phyloP scores from a whole-genome alignment of 2,329 filamentous ascomycete genomes.

The Metarhizium robertsii region DNA sequence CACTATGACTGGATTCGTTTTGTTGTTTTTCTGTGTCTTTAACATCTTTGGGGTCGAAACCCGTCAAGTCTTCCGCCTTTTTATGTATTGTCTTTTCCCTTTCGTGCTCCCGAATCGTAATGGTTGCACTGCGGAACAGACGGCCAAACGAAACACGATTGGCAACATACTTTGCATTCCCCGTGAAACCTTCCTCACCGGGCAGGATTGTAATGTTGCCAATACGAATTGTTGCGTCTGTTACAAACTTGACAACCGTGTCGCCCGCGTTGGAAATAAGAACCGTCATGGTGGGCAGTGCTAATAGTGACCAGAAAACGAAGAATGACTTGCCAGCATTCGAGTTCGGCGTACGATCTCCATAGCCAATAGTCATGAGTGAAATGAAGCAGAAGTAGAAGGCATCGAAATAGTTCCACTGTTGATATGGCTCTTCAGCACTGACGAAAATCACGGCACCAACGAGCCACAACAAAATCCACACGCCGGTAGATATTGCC shows the following conservation, averaged over 20 bases:
- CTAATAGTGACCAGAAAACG: conserved; percentile 84
- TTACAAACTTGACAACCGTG: conserved; percentile 61
- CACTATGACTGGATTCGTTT: not conserved
- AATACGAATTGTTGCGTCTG: conserved; percentile 44
- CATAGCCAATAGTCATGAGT: conserved; percentile 80
- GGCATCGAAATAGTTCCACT: conserved; percentile 67
- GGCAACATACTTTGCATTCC: conserved; percentile 34
- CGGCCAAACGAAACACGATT: conserved; percentile 32
- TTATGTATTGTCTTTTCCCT: not conserved
- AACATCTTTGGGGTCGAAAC: conserved; percentile 3
- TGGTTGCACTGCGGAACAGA: conserved; percentile 22
- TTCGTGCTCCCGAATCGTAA: conserved; percentile 3
- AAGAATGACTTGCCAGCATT: conserved; percentile 79
- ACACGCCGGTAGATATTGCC: conserved; percentile 55
- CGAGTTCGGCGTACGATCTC: conserved; percentile 66
- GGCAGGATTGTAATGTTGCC: conserved; percentile 54
- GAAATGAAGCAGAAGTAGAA: conserved; percentile 83
- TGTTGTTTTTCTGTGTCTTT: not conserved
- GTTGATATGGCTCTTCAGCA: conserved; percentile 42
- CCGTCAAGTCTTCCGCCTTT: not conserved
- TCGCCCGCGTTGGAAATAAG: conserved; percentile 77
- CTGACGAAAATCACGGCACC: conserved; percentile 66
- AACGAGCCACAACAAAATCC: conserved; percentile 68
- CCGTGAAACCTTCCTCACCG: conserved; percentile 39
- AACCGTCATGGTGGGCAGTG: conserved; percentile 80